Conservation (phyloP, 176 grass and related monocot genomes). For the Ananas comosus region DNA sequence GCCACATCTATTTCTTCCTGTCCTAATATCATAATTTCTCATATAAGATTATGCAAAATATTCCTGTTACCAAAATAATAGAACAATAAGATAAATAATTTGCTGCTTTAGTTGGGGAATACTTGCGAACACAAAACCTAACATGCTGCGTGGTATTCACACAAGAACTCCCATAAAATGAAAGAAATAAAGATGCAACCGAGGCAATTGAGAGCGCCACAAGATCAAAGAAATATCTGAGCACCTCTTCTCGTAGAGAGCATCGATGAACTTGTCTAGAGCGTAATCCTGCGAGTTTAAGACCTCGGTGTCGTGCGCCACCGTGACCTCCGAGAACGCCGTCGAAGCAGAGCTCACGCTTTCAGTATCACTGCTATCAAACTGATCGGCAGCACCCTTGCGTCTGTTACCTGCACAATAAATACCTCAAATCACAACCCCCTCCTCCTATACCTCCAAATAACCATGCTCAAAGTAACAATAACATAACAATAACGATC, state of each 20-base stretch:
- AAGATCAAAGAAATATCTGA: conserved; percentile 6
- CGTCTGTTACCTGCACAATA: conserved; percentile 16
- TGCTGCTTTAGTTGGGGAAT: background rate
- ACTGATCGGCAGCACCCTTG: conserved; percentile 44
- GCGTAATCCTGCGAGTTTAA: conserved; percentile 73
- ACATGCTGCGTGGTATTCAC: background rate
- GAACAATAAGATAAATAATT: background rate
- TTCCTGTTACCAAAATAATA: background rate
- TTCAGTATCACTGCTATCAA: conserved; percentile 87
- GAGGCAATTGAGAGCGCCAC: background rate
- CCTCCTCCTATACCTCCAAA: background rate
- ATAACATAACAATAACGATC: too few relatives aligned
- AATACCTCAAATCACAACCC: background rate
- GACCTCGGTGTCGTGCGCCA: conserved; percentile 51
- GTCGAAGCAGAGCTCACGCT: conserved; percentile 60
- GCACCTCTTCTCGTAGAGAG: conserved; percentile 93
- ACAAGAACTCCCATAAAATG: background rate
- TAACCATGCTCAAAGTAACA: too few relatives aligned
- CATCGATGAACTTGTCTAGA: conserved; percentile 73
- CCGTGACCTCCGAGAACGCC: conserved; percentile 36
- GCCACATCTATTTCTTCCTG: background rate
- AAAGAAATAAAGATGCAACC: background rate
- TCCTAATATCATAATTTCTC: background rate
- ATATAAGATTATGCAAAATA: background rate
- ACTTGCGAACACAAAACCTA: background rate